Conservation (phyloP, 1,139 yeast genomes). For the Scheffersomyces stambukii region DNA sequence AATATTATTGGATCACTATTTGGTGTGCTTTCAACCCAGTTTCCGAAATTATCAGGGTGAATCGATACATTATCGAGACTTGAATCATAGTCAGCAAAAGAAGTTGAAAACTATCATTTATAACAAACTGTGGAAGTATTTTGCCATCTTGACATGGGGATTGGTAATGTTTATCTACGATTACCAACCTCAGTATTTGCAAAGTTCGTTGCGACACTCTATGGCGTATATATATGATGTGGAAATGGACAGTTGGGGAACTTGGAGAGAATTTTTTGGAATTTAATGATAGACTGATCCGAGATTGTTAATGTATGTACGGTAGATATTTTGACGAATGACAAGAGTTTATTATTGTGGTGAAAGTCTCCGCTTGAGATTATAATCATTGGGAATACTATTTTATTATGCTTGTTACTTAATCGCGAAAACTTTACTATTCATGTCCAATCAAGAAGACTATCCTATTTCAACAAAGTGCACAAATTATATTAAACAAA, state of each 20-base stretch:
- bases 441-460: too few species aligned
- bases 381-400: too few species aligned
- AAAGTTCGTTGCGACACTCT: conserved; percentile 62
- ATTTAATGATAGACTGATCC: conserved; percentile 11
- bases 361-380: too few species aligned
- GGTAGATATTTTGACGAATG: too few species aligned
- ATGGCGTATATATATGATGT: conserved; percentile 71
- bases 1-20: conserved; percentile 36
- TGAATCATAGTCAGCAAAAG: conserved; percentile 27
- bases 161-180: conserved; percentile 69
- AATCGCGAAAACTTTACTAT: too few species aligned
- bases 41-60: conserved; percentile 20
- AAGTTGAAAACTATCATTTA: conserved; percentile 33
- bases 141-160: conserved; percentile 75
- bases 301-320: background rate
- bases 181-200: conserved; percentile 59
- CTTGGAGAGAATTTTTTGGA: conserved; percentile 43
- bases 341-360: too few species aligned
- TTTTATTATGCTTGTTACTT: too few species aligned
- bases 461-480: too few species aligned
- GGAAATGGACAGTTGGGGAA: conserved; percentile 39
- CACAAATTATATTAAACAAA: too few species aligned
- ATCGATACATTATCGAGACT: conserved; percentile 25
- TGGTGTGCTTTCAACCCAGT: conserved; percentile 34
- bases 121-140: conserved; percentile 54